Evolutionary conservation across 192 early-diverging fungal species (phyloP).

Genomic region (Gonapodya prolifera): DNA sequence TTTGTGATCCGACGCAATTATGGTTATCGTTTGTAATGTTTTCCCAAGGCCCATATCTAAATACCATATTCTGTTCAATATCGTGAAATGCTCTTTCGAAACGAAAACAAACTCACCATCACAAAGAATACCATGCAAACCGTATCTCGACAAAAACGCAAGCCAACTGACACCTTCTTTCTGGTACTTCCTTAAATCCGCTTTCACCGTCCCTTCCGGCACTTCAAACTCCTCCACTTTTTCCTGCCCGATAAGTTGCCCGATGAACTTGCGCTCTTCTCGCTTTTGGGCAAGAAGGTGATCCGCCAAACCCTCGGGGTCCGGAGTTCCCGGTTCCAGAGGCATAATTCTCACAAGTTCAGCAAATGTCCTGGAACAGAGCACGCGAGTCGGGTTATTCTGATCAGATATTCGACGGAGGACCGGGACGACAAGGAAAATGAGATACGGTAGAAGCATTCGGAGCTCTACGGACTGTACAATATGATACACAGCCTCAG

Average conservation of each 20-base stretch:
- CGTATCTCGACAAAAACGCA: conserved; percentile 91
- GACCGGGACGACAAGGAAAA: conserved; percentile 92
- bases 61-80: neutral
- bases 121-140: conserved; percentile 93
- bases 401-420: conserved; percentile 94
- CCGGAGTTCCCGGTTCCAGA: conserved; percentile 86
- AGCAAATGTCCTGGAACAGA: conserved; percentile 90
- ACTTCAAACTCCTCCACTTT: conserved; percentile 78
- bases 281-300: conserved; percentile 68
- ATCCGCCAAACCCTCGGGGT: conserved; percentile 73
- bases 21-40: conserved; percentile 92
- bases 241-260: conserved; percentile 81
- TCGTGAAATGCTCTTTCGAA: neutral
- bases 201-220: conserved; percentile 73
- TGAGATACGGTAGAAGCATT: conserved; percentile 81
- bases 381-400: conserved; percentile 75
- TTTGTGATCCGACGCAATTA: conserved; percentile 80
- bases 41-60: conserved; percentile 97
- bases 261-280: conserved; percentile 84
- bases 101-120: conserved; percentile 46
- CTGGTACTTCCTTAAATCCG: conserved; percentile 88
- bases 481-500: conserved; percentile 72
- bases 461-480: conserved; percentile 63
- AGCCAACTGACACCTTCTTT: conserved; percentile 99
- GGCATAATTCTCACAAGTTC: conserved; percentile 90